Evolutionary conservation across 2,329 filamentous ascomycete genomes (phyloP).

Genomic region (Trichophyton simii): DNA sequence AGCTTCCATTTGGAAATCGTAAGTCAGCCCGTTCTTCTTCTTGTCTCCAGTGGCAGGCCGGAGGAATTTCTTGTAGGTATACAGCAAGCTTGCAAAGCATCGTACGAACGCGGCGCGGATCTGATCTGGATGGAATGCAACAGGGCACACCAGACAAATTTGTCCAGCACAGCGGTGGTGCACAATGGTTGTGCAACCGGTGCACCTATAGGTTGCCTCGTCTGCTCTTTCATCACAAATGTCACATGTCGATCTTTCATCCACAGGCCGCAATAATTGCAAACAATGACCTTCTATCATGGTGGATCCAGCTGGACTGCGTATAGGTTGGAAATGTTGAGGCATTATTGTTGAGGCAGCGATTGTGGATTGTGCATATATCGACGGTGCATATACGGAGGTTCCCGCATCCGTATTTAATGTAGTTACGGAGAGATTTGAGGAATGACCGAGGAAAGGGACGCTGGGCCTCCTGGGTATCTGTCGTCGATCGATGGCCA

Average conservation of each 20-base stretch:
- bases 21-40: constrained; percentile 50
- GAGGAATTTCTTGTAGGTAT: constrained; percentile 55
- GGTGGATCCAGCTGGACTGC: constrained; percentile 21
- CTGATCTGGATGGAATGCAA: constrained; percentile 54
- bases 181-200: constrained; percentile 38
- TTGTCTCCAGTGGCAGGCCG: constrained; percentile 47
- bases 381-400: constrained; percentile 34
- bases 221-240: constrained; percentile 47
- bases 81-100: constrained; percentile 56
- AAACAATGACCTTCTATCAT: constrained; percentile 38
- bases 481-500: constrained; percentile 61
- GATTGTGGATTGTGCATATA: constrained; percentile 39
- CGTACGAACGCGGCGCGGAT: constrained; percentile 55
- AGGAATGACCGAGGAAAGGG: constrained; percentile 56
- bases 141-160: constrained; percentile 53
- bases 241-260: constrained; percentile 34
- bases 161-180: constrained; percentile 49
- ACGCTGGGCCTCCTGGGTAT: constrained; percentile 49
- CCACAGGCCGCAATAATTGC: constrained; percentile 29
- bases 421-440: constrained; percentile 34
- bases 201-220: constrained; percentile 41
- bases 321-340: constrained; percentile 21
- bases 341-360: constrained; percentile 41
- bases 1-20: constrained; percentile 54
- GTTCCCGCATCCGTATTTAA: constrained; percentile 26